Percentiles rank a stretch among this genome's conserved stretches.
These are phyloP conservation scores for Aspergillus indologenus DNA, from an alignment of 495 filamentous ascomycete species.

Conservation along the genomic window DNA sequence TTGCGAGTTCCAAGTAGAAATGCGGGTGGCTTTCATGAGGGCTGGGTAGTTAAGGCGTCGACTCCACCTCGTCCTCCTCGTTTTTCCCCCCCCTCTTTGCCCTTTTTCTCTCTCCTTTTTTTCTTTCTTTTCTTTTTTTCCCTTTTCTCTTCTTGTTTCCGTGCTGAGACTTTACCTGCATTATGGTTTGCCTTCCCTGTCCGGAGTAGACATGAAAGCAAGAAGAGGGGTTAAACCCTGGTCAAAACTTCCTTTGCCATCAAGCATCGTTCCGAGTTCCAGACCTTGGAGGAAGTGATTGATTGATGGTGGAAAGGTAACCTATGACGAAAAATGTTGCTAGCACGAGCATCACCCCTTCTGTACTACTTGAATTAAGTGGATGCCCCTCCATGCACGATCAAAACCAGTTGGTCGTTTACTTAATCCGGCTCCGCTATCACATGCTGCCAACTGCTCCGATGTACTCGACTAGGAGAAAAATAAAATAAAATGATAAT, in stretches of 20 bases:
- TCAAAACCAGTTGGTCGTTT: neutral
- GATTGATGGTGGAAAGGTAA: conserved; percentile 5
- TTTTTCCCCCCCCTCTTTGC: neutral
- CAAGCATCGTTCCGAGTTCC: neutral
- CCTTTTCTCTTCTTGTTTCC: too few relatives aligned
- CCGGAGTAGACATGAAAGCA: too few relatives aligned
- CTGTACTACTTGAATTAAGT: neutral
- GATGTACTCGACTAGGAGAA: neutral
- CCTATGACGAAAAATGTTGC: conserved; percentile 5
- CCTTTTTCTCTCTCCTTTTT: neutral
- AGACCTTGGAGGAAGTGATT: neutral
- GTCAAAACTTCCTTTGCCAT: too few relatives aligned
- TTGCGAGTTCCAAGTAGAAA: conserved; percentile 3
- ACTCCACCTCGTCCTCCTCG: neutral
- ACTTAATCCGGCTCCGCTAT: conserved; percentile 15
- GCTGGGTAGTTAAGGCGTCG: neutral
- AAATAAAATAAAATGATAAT: neutral
- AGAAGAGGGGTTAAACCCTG: neutral
- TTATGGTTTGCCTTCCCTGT: conserved; percentile 15
- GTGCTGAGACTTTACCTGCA: neutral
- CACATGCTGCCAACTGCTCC: conserved; percentile 20
- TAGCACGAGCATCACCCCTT: neutral
- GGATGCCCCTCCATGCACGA: neutral
- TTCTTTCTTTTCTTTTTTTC: conserved; percentile 3
- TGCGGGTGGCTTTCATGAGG: neutral